Evolutionary conservation across 345 rosid species (phyloP), one percentile per base, ranked within the genome.

Genomic region (Eucalyptus leucophloia): DNA sequence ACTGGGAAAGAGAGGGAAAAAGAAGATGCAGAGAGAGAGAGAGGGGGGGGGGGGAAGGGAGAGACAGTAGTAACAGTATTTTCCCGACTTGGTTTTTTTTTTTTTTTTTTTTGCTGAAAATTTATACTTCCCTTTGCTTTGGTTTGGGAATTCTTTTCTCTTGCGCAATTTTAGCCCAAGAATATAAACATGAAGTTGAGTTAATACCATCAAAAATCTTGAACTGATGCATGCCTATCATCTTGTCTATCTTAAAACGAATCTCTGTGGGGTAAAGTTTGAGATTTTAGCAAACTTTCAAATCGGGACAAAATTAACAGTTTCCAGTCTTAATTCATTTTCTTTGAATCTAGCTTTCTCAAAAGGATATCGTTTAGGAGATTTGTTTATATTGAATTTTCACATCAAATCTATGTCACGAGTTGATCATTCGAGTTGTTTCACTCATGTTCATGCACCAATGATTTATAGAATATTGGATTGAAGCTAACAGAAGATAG

Each of bases 191-290:
- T 9, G 28, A 24, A 23, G 12, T 56, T 56, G 6, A 56, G 62
- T 24, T 56, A 4, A 56, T 56, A 56, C 6, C 30, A 10, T 24
- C 62, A 24, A 56, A 56, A 56, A 24, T 24, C 62, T 23, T 0
- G 0, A 9, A 23, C 1, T 0, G 3, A 56, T 56, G 28, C 28
- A 8, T 9, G 5, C 12, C 0, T 54, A 23, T 54, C 0, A 54
- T 40, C 40, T 4, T 51, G 2, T 18, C 3, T 7, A 16, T 18
- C 54, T 19, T 51, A 51, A 51, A 51, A 49, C 4, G 1, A 1
- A 51, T 51, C 8, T 18, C 3, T 7, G 9, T 51, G 56, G 1
- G 2, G 51, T 51, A 19, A 65, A n/a, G 17, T 65, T 14, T 15
- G 37, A 51, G 40, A 65, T 15, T 65, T n/a, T 7, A n/a, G 37